Conservation (phyloP, 2,329 filamentous ascomycete species). For the Raffaelea albimanens region DNA sequence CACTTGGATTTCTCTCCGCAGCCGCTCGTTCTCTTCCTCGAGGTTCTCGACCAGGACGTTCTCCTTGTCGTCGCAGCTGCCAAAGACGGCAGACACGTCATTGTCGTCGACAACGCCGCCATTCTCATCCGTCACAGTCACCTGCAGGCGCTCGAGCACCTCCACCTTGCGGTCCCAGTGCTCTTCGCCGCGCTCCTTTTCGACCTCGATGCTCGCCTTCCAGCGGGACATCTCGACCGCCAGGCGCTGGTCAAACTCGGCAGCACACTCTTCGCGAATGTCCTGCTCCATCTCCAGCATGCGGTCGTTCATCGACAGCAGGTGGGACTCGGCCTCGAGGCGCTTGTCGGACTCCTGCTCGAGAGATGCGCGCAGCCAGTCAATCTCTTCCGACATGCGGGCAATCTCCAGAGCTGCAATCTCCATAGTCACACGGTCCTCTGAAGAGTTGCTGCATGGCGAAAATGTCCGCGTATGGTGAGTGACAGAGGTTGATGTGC, state of each 20-base stretch:
- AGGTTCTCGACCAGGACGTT: slow-evolving; percentile 54
- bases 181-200: slow-evolving; percentile 71
- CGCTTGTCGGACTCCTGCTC: slow-evolving; percentile 62
- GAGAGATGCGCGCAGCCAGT: slow-evolving; percentile 60
- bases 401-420: slow-evolving; percentile 72
- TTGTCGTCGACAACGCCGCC: slow-evolving; percentile 29
- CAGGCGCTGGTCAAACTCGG: slow-evolving; percentile 73
- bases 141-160: slow-evolving; percentile 36
- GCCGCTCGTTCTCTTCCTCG: slow-evolving; percentile 60
- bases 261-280: slow-evolving; percentile 79
- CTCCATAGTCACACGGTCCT: slow-evolving; percentile 66
- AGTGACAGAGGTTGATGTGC: slow-evolving; percentile 16
- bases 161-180: slow-evolving; percentile 78
- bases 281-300: slow-evolving; percentile 65
- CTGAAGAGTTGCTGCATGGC: slow-evolving; percentile 25
- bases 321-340: slow-evolving; percentile 61
- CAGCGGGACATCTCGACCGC: slow-evolving; percentile 70
- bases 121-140: slow-evolving; percentile 9
- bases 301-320: slow-evolving; percentile 59
- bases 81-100: slow-evolving; percentile 13
- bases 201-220: slow-evolving; percentile 67
- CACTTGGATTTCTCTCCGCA: slow-evolving; percentile 54
- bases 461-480: slow-evolving; percentile 26
- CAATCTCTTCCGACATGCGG: slow-evolving; percentile 68
- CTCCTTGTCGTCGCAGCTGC: slow-evolving; percentile 41